Conservation (phyloP, 179 eudicot genomes). For the Spergularia azorica region DNA sequence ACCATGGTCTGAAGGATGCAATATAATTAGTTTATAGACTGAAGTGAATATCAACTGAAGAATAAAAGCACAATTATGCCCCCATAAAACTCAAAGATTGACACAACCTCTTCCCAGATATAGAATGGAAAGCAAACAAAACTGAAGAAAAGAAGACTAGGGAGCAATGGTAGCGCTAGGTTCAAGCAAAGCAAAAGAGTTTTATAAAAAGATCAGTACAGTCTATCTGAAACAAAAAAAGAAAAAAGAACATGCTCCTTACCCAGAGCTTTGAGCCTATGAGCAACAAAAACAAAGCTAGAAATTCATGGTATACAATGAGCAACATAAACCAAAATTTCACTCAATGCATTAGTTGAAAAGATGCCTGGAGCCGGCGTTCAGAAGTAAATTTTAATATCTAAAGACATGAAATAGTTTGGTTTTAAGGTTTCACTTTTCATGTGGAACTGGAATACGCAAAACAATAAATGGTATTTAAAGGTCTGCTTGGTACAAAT, state of each 20-base stretch:
- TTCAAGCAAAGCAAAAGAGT: background rate
- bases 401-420: too few relatives aligned
- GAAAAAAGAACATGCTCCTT: background rate
- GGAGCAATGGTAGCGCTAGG: background rate
- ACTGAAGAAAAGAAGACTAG: background rate
- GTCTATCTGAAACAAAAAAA: background rate
- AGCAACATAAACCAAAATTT: too few relatives aligned
- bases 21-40: background rate
- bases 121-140: background rate
- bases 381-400: too few relatives aligned
- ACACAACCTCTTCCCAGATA: background rate
- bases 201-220: background rate
- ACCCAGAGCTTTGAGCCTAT: background rate
- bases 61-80: background rate
- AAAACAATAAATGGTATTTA: too few relatives aligned
- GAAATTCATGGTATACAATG: background rate
- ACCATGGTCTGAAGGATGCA: constrained; percentile 52
- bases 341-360: too few relatives aligned
- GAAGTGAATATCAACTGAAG: constrained; percentile 9
- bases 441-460: too few relatives aligned
- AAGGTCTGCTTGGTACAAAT: too few relatives aligned
- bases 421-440: too few relatives aligned
- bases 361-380: too few relatives aligned
- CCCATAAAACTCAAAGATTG: background rate
- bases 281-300: too few relatives aligned